phyloP scores from a whole-genome alignment of 768 basidiomycete species.

The Wakefieldia striispora region DNA sequence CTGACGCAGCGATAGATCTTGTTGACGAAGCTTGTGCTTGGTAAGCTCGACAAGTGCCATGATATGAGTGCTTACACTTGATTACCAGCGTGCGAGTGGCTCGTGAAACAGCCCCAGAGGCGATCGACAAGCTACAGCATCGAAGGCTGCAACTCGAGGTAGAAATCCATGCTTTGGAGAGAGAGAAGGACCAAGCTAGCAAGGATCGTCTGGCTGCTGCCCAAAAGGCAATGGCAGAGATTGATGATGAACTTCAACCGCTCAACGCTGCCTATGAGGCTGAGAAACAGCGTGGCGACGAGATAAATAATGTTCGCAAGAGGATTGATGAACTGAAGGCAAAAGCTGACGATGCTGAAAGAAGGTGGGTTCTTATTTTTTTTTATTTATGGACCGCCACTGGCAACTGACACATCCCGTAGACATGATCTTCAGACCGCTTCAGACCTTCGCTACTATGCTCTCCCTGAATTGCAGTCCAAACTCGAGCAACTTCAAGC shows the following conservation, averaged over 20 bases:
- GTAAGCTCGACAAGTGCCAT: conserved; percentile 36
- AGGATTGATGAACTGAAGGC: conserved; percentile 89
- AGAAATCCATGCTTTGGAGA: conserved; percentile 91
- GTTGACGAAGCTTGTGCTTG: conserved; percentile 91
- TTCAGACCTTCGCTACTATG: conserved; percentile 88
- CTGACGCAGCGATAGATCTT: conserved; percentile 87
- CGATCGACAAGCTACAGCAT: conserved; percentile 87
- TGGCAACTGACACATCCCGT: background rate
- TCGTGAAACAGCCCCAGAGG: conserved; percentile 92
- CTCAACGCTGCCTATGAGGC: conserved; percentile 84
- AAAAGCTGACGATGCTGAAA: conserved; percentile 91
- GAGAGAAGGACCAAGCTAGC: conserved; percentile 87
- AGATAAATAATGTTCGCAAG: conserved; percentile 70
- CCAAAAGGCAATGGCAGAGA: conserved; percentile 74
- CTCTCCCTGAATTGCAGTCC: conserved; percentile 81
- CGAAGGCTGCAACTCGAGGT: conserved; percentile 89
- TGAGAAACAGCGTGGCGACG: conserved; percentile 79
- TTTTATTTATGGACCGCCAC: background rate
- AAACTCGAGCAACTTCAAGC: conserved; percentile 70
- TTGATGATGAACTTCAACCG: conserved; percentile 82
- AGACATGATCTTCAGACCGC: conserved; percentile 74
- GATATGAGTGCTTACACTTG: background rate
- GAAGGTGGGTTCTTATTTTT: conserved; percentile 50
- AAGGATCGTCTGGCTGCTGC: conserved; percentile 77
- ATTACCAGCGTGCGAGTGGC: conserved; percentile 76